phyloP scores from a whole-genome alignment of 129 eudicot genomes.

The Silybum marianum region DNA sequence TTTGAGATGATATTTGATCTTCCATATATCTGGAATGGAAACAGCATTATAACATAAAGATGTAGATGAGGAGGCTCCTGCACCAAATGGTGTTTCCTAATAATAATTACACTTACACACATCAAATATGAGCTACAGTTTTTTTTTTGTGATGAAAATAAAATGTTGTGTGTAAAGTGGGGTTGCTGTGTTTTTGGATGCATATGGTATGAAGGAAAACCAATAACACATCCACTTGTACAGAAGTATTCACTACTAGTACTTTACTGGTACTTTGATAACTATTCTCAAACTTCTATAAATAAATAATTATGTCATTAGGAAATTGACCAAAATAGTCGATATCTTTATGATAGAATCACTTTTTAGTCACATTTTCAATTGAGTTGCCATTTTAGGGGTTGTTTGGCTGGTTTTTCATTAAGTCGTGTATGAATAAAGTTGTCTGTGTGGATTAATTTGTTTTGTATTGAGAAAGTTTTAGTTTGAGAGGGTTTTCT shows the following conservation, averaged over 20 bases:
- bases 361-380: too few relatives aligned
- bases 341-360: too few relatives aligned
- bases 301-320: not conserved
- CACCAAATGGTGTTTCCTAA: slow-evolving; percentile 27
- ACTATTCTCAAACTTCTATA: not conserved
- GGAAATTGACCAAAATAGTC: too few relatives aligned
- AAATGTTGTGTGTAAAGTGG: slow-evolving; percentile 25
- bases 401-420: too few relatives aligned
- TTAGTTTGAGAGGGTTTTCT: too few relatives aligned
- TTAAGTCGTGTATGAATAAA: too few relatives aligned
- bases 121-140: slow-evolving; percentile 28
- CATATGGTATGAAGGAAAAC: slow-evolving; percentile 27
- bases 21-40: slow-evolving; percentile 7
- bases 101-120: slow-evolving; percentile 35
- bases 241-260: slow-evolving; percentile 15
- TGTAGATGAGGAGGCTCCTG: slow-evolving; percentile 15
- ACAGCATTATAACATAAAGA: slow-evolving; percentile 27
- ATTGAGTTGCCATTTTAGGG: too few relatives aligned
- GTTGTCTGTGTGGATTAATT: too few relatives aligned
- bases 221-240: slow-evolving; percentile 24
- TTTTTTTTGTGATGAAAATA: slow-evolving; percentile 20
- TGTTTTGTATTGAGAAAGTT: too few relatives aligned
- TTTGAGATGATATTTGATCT: not conserved
- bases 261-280: slow-evolving; percentile 21
- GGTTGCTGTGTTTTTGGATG: slow-evolving; percentile 34